phyloP scores from a whole-genome alignment of 768 basidiomycete genomes.

The Mycena metata region DNA sequence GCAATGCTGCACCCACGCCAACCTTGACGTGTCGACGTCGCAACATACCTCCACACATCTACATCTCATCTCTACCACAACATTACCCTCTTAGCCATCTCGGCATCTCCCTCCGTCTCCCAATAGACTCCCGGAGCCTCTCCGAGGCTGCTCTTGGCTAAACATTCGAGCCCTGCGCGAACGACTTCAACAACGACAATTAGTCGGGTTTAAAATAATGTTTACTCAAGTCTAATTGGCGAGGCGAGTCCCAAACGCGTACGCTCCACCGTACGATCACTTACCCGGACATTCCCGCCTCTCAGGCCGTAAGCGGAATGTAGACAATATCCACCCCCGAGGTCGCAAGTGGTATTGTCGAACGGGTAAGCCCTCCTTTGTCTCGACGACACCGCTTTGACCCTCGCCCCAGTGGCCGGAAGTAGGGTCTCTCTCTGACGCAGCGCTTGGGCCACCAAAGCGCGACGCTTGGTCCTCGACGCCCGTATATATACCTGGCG shows the following conservation, averaged over 20 bases:
- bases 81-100: constrained; percentile 13
- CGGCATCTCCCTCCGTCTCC: constrained; percentile 1
- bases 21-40: background rate
- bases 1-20: constrained; percentile 6
- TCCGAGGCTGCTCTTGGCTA: constrained; percentile 31
- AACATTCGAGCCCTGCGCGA: constrained; percentile 10
- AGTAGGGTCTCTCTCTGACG: background rate
- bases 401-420: constrained; percentile 4
- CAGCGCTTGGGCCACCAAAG: background rate
- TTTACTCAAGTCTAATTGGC: constrained; percentile 17
- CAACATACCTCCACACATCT: constrained; percentile 3
- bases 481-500: background rate
- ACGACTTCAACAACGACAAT: constrained; percentile 8
- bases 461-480: background rate
- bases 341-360: constrained; percentile 8
- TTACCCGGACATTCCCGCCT: constrained; percentile 4
- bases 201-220: constrained; percentile 18
- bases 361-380: constrained; percentile 1
- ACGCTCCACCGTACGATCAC: background rate
- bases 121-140: constrained; percentile 20
- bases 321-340: constrained; percentile 7
- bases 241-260: constrained; percentile 3
- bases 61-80: constrained; percentile 8
- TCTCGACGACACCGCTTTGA: constrained; percentile 10
- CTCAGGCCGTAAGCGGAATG: constrained; percentile 8